Evolutionary conservation across 2,329 filamentous ascomycete genomes (phyloP), one percentile per base, ranked within the genome.

Genomic region (Ustulina deusta): DNA sequence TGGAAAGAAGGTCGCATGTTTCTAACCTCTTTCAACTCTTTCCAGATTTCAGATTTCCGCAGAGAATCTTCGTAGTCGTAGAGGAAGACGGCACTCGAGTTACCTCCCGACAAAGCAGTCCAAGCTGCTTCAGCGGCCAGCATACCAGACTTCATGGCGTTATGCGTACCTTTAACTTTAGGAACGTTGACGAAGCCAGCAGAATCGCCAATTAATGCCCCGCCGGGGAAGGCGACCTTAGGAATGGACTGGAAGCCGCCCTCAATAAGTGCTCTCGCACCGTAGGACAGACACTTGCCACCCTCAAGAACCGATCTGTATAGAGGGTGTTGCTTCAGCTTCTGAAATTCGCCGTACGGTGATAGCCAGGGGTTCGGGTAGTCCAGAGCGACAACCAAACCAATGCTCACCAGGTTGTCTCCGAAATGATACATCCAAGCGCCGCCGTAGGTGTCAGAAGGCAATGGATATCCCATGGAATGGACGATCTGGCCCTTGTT

Each of bases 371-470:
- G 96, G 81, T 99, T 99, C 48, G 93, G 86, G 79, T 99, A 99
- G 83, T 99, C 96, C 61, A 99, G 86, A 27, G 94, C 94, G 42
- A 97, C 92, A 11, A 99, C 96, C 20, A 98, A 85, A 27, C 96
- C 96, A 63, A 99, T 86, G 73, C 90, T 94, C 68, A 99, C 95
- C 75, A 98, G 87, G 81, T 98, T 99, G 75, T 99, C 95, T 42
- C 94, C 96, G 80, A 98, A 99, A 81, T 99, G 96, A 78, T 99
- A 99, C 93, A 99, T 94, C 90, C 94, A 99, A n/a, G 93, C 94
- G 72, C 96, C 96, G 73, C 96, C 96, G 78, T 99, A 99, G 9
- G 94, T 96, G 78, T 98, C 91, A 74, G 86, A 89, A 17, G 93
- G 89, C 51, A 99, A 82, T 22, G 96, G 96, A 77, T 97, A 98